Base-by-base conservation (phyloP, 768 basidiomycete species). In the Phlebiopsis flavidoalba region DNA sequence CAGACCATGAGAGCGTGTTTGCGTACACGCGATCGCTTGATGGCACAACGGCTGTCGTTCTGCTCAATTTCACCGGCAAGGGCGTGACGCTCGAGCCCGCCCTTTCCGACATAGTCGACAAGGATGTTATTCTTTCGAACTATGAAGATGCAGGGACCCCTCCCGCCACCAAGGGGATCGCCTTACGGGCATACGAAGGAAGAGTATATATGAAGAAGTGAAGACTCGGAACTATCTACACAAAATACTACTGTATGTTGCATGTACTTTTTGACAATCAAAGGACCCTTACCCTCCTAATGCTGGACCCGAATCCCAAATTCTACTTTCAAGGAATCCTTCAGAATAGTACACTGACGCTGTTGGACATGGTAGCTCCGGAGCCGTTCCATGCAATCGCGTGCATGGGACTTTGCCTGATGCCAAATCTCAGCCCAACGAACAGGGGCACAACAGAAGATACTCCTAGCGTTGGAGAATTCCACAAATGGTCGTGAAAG, bases 1-100 rank as follows among this genome's bases (percentile, higher is more conserved):
- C 72, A 0, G 67, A 68, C 0, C 74, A 88, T 66, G 75, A 81
- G 26, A 65, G 78, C 26, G 77, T 85, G 21, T 84, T 89, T 57
- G 82, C 81, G 0, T 89, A 82, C 66, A 76, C 72, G 0, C 78
- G 85, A 22, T 70, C 71, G 2, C 64, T 81, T 8, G 76, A 71
- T 0, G 58, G 64, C 3, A 58, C 50, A 0, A 67, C 67, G 3
- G 76, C 70, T 1, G 65, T 83, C 21, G 74, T 84, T 5, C 15
- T 84, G 14, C 71, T 86, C 57, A 85, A 84, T 62, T 83, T 86
- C 36, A 64, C 70, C 22, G 53, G 56, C 17, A 47, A 51, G 33
- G 57, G 57, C 21, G 55, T 63, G 5, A 10, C 40, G 6, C 36
- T 63, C 35, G 21, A 15, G 15, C 6, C 21, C 54, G 54, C 15